phyloP scores from a whole-genome alignment of 1,284 basidiomycete genomes.

The Trametes pubescens region DNA sequence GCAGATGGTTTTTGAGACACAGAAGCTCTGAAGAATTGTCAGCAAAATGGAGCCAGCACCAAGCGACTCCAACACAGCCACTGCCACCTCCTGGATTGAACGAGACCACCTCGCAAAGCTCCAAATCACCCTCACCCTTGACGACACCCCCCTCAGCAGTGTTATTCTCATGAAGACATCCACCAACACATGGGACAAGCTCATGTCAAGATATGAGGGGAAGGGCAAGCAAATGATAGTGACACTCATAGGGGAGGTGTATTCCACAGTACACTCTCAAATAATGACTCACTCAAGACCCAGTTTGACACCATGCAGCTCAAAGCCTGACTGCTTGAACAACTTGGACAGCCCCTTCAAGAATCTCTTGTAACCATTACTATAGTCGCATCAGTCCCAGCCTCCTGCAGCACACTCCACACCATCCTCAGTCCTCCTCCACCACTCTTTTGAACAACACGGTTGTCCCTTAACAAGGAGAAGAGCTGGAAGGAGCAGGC shows the following conservation, averaged over 20 bases:
- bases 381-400: constrained; percentile 35
- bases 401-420: constrained; percentile 32
- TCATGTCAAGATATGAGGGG: constrained; percentile 28
- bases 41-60: not conserved
- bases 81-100: not conserved
- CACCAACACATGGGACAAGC: constrained; percentile 27
- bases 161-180: constrained; percentile 22
- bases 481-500: not conserved
- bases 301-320: constrained; percentile 34
- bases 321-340: constrained; percentile 25
- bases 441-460: constrained; percentile 23
- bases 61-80: too few relatives aligned
- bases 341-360: not conserved
- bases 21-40: not conserved
- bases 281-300: constrained; percentile 28
- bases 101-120: not conserved
- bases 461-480: constrained; percentile 12
- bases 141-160: constrained; percentile 33
- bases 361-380: constrained; percentile 24
- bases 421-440: constrained; percentile 30
- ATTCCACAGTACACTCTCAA: constrained; percentile 32
- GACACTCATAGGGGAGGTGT: constrained; percentile 35
- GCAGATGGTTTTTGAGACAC: not conserved
- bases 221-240: constrained; percentile 34
- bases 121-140: constrained; percentile 36